Evolutionary conservation across 176 grass and related monocot species (phyloP).

Genomic region (Ensete ventricosum): DNA sequence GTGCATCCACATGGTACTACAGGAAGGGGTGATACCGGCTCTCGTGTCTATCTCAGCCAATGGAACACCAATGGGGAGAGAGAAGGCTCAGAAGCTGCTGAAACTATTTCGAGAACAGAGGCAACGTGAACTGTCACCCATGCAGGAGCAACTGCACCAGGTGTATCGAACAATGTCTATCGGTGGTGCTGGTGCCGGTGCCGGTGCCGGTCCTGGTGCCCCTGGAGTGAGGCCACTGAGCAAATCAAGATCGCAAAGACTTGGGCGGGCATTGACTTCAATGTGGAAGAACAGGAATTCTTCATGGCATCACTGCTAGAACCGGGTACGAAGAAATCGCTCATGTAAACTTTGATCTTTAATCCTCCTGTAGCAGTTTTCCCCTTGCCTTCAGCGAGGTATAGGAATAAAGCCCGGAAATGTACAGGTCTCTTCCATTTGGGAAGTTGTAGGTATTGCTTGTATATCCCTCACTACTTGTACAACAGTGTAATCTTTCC

Average conservation of each 20-base stretch:
- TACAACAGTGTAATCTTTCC: too few species aligned
- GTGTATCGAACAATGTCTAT: background rate
- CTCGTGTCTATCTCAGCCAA: constrained; percentile 47
- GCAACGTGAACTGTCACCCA: constrained; percentile 39
- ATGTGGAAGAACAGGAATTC: constrained; percentile 6
- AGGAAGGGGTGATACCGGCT: constrained; percentile 70
- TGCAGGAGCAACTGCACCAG: constrained; percentile 38
- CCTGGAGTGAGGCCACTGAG: background rate
- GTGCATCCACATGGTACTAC: constrained; percentile 44
- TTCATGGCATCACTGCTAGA: background rate
- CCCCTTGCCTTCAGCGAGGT: background rate
- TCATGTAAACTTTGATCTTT: background rate
- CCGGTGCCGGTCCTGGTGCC: background rate
- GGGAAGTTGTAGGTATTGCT: too few species aligned
- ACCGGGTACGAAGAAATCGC: background rate
- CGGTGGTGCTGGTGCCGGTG: background rate
- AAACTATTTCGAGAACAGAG: constrained; percentile 60
- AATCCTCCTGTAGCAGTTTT: background rate
- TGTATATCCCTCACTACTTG: too few species aligned
- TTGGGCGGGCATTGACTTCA: constrained; percentile 11
- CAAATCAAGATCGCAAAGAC: background rate
- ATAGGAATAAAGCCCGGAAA: background rate
- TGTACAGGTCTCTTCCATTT: background rate
- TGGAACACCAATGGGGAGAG: constrained; percentile 42
- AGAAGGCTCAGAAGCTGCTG: constrained; percentile 67